phyloP scores from a whole-genome alignment of 768 basidiomycete genomes.

The Phanerochaete sordida region DNA sequence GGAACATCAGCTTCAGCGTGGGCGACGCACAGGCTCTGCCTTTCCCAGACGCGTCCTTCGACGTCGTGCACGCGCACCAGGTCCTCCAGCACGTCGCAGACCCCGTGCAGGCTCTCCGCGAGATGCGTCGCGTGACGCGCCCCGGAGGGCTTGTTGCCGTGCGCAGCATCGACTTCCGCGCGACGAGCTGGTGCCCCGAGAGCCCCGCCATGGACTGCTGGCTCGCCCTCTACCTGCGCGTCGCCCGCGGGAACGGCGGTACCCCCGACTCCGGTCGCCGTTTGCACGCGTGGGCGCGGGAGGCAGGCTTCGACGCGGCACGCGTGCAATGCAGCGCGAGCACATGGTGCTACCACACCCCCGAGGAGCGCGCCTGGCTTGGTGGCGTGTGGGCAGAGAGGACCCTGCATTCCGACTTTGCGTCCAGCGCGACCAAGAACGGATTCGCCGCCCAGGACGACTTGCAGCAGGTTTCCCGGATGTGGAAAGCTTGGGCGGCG shows the following conservation, averaged over 20 bases:
- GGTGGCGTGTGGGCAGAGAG: conserved; percentile 36
- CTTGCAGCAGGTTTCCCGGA: conserved; percentile 1
- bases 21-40: no score
- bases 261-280: conserved; percentile 39
- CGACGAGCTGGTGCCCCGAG: conserved; percentile 34
- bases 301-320: conserved; percentile 31
- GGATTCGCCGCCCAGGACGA: conserved; percentile 24
- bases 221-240: conserved; percentile 26
- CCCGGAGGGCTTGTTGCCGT: conserved; percentile 43
- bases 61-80: no score
- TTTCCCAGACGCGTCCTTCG: no score
- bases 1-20: no score
- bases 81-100: conserved; percentile 41
- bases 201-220: conserved; percentile 28
- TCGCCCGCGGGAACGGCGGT: conserved; percentile 31
- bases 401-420: conserved; percentile 30
- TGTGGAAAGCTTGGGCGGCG: conserved; percentile 2
- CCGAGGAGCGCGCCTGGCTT: conserved; percentile 37
- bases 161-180: conserved; percentile 38
- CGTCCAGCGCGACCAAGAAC: conserved; percentile 26
- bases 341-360: conserved; percentile 34
- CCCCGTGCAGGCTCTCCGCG: conserved; percentile 36
- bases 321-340: conserved; percentile 28
- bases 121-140: conserved; percentile 46
- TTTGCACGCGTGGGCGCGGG: conserved; percentile 34